Base-by-base conservation (phyloP, 495 filamentous ascomycete species). In the Podospora sp. region DNA sequence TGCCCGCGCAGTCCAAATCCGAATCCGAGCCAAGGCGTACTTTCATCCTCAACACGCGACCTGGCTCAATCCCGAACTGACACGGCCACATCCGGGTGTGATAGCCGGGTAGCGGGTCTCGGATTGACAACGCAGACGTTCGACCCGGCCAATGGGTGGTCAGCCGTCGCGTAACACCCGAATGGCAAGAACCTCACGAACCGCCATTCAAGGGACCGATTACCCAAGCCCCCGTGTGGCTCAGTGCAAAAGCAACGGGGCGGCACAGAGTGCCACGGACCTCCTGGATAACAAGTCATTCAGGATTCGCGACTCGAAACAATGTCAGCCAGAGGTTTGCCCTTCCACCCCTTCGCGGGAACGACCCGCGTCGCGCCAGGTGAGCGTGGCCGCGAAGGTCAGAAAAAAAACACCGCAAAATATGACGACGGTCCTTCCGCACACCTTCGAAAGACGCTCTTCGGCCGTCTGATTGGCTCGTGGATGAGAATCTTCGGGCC, bases 381-480 rank as follows among this genome's bases (percentile, higher is more conserved):
- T 2, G 12, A 46, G 14, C 33, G 40, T 46, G 40, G 40, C 2
- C 40, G 2, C 8, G 40, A 46, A 46, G 40, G 40, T 46, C 11
- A 46, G 16, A 18, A 46, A 18, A 36, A 40, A 59, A 60, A 27
- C 16, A 53, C 25, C 35, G 14, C 40, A 49, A 21, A 29, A 33
- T n/a, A n/a, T 58, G 63, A 35, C 40, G 22, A 24, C 33, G 7
- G n/a, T 60, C 56, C 56, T 66, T 60, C 24, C 20, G 40, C 40
- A 27, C 35, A 64, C 16, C 18, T 21, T 24, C 29, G 14, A 53
- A 18, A 53, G n/a, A 0, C 55, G 46, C 46, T 14, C n/a, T 35
- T 22, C 49, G 7, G 25, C 3, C 35, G 6, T 35, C 53, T 65
- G 33, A 68, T 71, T 68, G 69, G 69, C 25, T 49, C 26, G 11